phyloP scores from a whole-genome alignment of 371 early-diverging fungal species.

The Mucor lusitanicus region DNA sequence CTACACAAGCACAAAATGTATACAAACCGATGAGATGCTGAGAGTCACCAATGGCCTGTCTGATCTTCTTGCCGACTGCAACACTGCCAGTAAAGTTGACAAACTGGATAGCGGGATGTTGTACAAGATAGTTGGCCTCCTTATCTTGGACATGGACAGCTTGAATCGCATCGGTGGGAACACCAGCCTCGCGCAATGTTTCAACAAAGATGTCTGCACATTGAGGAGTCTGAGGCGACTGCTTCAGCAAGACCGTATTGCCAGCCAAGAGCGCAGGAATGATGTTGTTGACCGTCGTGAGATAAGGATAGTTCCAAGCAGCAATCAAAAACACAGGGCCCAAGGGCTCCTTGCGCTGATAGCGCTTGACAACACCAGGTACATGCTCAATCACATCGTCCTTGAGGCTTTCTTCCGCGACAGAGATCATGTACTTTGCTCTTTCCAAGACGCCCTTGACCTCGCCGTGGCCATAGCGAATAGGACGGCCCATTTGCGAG shows the following conservation, averaged over 20 bases:
- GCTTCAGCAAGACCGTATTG: slow-evolving; percentile 81
- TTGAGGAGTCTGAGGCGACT: slow-evolving; percentile 81
- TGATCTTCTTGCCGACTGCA: slow-evolving; percentile 72
- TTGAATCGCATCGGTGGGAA: slow-evolving; percentile 74
- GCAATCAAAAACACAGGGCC: slow-evolving; percentile 62
- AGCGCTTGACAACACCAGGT: slow-evolving; percentile 55
- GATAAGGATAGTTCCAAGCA: slow-evolving; percentile 76
- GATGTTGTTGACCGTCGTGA: slow-evolving; percentile 70
- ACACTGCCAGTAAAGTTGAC: slow-evolving; percentile 87
- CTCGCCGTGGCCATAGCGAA: slow-evolving; percentile 72
- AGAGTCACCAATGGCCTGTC: slow-evolving; percentile 58
- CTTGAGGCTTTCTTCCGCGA: slow-evolving; percentile 65
- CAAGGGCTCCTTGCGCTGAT: slow-evolving; percentile 74
- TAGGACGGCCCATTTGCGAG: slow-evolving; percentile 78
- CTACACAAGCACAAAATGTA: not conserved
- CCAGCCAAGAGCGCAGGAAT: slow-evolving; percentile 81
- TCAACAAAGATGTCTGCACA: slow-evolving; percentile 73
- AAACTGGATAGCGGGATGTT: slow-evolving; percentile 64
- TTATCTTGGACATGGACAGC: slow-evolving; percentile 61
- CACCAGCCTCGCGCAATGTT: slow-evolving; percentile 69
- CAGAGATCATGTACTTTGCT: slow-evolving; percentile 73
- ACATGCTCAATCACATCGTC: slow-evolving; percentile 54
- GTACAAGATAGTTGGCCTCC: slow-evolving; percentile 52
- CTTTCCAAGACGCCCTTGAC: slow-evolving; percentile 73
- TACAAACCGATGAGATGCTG: slow-evolving; percentile 66